Conservation (phyloP, 768 basidiomycete genomes). For the Tricholoma furcatifolium region DNA sequence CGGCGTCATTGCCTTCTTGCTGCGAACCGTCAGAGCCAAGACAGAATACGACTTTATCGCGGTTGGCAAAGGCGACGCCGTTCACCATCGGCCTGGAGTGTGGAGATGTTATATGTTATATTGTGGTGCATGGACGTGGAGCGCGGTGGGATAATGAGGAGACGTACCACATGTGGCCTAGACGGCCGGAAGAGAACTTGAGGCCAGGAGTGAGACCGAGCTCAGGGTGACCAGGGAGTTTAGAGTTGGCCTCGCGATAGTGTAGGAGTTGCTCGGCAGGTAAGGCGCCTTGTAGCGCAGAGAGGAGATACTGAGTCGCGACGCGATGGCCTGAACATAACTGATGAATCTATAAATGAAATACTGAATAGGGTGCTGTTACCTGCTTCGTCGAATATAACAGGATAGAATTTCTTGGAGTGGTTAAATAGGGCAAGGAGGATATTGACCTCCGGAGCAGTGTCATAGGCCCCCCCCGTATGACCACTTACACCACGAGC, state of each 20-base stretch:
- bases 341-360: conserved; percentile 1
- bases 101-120: neutral
- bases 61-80: conserved; percentile 79
- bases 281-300: conserved; percentile 72
- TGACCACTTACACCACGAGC: conserved; percentile 88
- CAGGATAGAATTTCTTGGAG: conserved; percentile 60
- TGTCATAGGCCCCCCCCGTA: conserved; percentile 74
- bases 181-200: conserved; percentile 91
- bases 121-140: neutral
- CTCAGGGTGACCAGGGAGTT: conserved; percentile 88
- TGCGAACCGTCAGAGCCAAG: conserved; percentile 90
- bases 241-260: conserved; percentile 84
- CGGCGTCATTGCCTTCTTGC: conserved; percentile 90
- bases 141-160: neutral
- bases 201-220: conserved; percentile 89
- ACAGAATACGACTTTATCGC: conserved; percentile 74
- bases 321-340: conserved; percentile 72
- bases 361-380: conserved; percentile 19
- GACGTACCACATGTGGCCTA: conserved; percentile 82
- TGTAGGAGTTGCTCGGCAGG: conserved; percentile 77
- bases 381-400: conserved; percentile 85
- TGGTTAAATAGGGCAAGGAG: conserved; percentile 71
- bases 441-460: conserved; percentile 83
- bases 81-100: conserved; percentile 67
- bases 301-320: conserved; percentile 83